Evolutionary conservation across 2,329 filamentous ascomycete genomes (phyloP).

Genomic region (Botrytis galanthina): DNA sequence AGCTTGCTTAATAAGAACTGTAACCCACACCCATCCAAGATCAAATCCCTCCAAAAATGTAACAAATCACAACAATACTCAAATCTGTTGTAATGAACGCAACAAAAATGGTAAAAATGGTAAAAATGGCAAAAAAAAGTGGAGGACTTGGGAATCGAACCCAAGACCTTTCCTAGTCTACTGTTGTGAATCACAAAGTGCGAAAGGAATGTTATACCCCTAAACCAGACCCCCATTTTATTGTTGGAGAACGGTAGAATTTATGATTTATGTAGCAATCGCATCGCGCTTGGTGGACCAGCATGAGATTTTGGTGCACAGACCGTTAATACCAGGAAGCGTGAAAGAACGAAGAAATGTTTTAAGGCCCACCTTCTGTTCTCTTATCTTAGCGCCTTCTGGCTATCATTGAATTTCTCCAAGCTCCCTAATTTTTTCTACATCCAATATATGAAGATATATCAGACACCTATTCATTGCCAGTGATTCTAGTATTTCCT

Average conservation of each 20-base stretch:
- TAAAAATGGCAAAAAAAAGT: background rate
- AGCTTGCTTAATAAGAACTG: background rate
- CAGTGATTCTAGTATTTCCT: background rate
- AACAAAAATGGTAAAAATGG: background rate
- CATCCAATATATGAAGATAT: background rate
- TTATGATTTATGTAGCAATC: no score
- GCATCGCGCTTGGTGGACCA: fast-evolving
- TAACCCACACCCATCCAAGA: background rate
- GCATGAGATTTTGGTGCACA: background rate
- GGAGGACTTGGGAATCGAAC: slow-evolving; percentile 44
- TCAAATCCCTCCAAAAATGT: background rate
- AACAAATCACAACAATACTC: background rate
- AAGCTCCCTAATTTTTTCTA: background rate
- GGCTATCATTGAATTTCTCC: slow-evolving; percentile 13
- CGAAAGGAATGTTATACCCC: slow-evolving; percentile 44
- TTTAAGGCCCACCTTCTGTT: background rate
- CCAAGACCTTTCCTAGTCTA: slow-evolving; percentile 42
- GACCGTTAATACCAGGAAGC: background rate
- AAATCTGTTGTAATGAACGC: background rate
- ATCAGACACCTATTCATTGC: background rate
- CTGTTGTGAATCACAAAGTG: slow-evolving; percentile 26
- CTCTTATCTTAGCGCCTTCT: slow-evolving; percentile 15
- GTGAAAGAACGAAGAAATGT: background rate
- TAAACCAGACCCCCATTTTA: slow-evolving; percentile 39
- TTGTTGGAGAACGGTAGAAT: fast-evolving